Conservation (phyloP, 495 filamentous ascomycete species). For the Tuber indicum region DNA sequence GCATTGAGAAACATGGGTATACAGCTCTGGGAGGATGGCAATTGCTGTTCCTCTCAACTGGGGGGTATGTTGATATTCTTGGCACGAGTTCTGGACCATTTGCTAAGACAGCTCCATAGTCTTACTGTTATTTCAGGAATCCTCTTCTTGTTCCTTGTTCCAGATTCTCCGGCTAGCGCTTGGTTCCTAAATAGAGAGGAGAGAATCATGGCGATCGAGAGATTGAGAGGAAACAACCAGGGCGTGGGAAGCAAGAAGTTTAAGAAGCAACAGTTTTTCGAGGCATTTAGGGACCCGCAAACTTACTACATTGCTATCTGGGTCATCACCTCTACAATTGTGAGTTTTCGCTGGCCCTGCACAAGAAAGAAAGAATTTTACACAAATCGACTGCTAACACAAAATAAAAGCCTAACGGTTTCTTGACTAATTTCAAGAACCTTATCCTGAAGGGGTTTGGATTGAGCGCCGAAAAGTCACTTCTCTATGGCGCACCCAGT, state of each 20-base stretch:
- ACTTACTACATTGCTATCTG: conserved; percentile 19
- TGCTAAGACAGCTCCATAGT: conserved; percentile 45
- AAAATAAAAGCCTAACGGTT: not conserved
- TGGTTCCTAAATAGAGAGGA: conserved; percentile 47
- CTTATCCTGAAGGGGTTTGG: not conserved
- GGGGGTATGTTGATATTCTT: conserved; percentile 46
- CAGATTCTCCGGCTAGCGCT: conserved; percentile 49
- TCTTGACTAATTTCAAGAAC: not conserved
- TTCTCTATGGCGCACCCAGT: not conserved
- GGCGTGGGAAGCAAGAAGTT: conserved; percentile 66
- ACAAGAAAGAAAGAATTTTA: not conserved
- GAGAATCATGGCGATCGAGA: conserved; percentile 52
- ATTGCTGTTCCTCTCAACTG: conserved; percentile 48
- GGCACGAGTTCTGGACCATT: conserved; percentile 57
- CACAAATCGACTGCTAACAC: not conserved
- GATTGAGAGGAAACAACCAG: conserved; percentile 59
- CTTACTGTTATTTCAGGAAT: conserved; percentile 47
- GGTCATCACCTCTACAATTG: not conserved
- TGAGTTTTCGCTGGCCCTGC: not conserved
- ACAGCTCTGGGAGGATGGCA: conserved; percentile 53
- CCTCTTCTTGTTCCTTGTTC: conserved; percentile 47
- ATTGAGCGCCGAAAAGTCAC: not conserved
- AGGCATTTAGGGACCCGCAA: conserved; percentile 51
- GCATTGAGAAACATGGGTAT: conserved; percentile 42
- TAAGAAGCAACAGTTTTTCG: conserved; percentile 55